A percentile compares a stretch with the other conserved stretches of the same genome.
Evolutionary conservation across 2,329 filamentous ascomycete species (phyloP).

Genomic region (Neonectria coccinea): DNA sequence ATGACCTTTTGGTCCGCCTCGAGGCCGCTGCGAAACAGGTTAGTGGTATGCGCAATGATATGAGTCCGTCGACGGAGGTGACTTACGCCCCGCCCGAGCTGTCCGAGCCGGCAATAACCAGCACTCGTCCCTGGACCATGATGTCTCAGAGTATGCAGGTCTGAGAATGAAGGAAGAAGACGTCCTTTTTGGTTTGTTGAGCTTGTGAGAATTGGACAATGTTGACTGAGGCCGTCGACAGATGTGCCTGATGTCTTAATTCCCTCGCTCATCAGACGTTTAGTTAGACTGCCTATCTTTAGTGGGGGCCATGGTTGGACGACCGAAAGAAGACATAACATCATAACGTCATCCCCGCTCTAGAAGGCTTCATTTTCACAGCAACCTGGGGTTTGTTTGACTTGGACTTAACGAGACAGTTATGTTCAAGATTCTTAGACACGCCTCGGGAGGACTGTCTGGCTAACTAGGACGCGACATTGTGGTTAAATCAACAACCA

Average conservation of each 20-base stretch:
- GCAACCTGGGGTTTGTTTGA: background rate
- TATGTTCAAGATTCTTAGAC: background rate
- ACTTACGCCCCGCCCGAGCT: conserved; percentile 88
- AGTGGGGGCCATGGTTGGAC: conserved; percentile 16
- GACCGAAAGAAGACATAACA: background rate
- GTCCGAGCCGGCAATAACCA: conserved; percentile 90
- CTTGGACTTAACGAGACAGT: background rate
- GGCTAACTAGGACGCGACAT: background rate
- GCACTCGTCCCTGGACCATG: conserved; percentile 65
- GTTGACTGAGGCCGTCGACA: conserved; percentile 1
- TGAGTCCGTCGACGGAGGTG: conserved; percentile 1
- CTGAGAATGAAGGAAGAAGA: background rate
- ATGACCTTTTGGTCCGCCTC: conserved; percentile 97
- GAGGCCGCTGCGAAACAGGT: conserved; percentile 73
- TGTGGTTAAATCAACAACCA: background rate
- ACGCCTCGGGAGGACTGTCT: background rate
- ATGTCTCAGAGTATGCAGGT: background rate
- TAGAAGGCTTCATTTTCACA: background rate
- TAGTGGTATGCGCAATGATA: conserved; percentile 1
- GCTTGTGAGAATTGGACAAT: background rate
- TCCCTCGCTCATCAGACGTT: conserved; percentile 21
- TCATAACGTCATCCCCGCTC: conserved; percentile 18
- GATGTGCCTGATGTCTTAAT: conserved; percentile 18
- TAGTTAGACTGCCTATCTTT: conserved; percentile 10
- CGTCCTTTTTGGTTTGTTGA: background rate